Evolutionary conservation across 2,329 filamentous ascomycete genomes (phyloP).

Genomic region (Simplicillium aogashimaense): DNA sequence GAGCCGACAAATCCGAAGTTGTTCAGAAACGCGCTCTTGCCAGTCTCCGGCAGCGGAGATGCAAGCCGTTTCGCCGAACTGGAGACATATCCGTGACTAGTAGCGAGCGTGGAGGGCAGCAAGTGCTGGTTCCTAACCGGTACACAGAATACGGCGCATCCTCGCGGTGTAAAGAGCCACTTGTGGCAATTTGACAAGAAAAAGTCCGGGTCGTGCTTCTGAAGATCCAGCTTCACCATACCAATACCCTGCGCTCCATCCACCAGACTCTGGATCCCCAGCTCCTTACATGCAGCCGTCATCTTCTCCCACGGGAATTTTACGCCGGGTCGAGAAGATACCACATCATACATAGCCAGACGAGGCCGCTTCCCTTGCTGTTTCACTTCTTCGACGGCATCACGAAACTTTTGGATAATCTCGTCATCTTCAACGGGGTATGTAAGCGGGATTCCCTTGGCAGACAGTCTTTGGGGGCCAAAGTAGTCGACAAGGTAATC

Average conservation of each 20-base stretch:
- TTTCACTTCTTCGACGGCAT: slow-evolving; percentile 42
- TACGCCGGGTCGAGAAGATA: slow-evolving; percentile 70
- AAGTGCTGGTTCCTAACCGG: slow-evolving; percentile 65
- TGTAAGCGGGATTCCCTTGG: slow-evolving; percentile 45
- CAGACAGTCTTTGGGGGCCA: slow-evolving; percentile 25
- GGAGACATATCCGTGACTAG: slow-evolving; percentile 67
- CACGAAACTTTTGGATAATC: slow-evolving; percentile 51
- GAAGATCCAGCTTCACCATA: slow-evolving; percentile 63
- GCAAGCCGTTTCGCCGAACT: slow-evolving; percentile 17
- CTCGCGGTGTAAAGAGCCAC: slow-evolving; percentile 77
- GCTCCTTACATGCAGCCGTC: slow-evolving; percentile 51
- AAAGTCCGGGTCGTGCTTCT: slow-evolving; percentile 66
- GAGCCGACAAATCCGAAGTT: slow-evolving; percentile 75
- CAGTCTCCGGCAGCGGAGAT: slow-evolving; percentile 28
- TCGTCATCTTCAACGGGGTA: slow-evolving; percentile 65
- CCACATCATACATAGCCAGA: slow-evolving; percentile 64
- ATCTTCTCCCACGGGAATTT: slow-evolving; percentile 69
- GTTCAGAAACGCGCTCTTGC: slow-evolving; percentile 51
- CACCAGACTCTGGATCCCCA: slow-evolving; percentile 61
- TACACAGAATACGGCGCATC: slow-evolving; percentile 73
- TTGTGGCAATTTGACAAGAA: slow-evolving; percentile 84
- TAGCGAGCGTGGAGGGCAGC: slow-evolving; percentile 66
- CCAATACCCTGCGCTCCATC: slow-evolving; percentile 84
- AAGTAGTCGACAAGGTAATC: slow-evolving; percentile 61
- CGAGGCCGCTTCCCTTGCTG: slow-evolving; percentile 51